These are phyloP conservation scores for Penicillium bovifimosum DNA, from an alignment of 495 filamentous ascomycete species.

Conservation along the genomic window DNA sequence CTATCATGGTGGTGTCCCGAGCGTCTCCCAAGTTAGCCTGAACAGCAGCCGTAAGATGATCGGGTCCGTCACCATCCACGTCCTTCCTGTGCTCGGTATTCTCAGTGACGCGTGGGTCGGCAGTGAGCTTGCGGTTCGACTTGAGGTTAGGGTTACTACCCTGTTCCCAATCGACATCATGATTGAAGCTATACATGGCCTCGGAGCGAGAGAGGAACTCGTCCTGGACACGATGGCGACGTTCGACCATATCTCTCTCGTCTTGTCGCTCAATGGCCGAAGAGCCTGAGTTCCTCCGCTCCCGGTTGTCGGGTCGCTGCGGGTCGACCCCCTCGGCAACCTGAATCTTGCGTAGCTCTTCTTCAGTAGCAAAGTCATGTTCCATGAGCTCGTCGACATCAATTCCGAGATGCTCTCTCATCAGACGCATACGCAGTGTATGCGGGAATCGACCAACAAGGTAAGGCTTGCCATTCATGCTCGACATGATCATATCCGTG, in stretches of 20 bases:
- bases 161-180: conserved; percentile 71
- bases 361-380: conserved; percentile 56
- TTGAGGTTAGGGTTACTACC: conserved; percentile 56
- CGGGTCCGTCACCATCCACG: conserved; percentile 68
- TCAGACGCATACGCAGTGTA: conserved; percentile 85
- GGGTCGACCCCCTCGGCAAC: conserved; percentile 31
- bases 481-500: conserved; percentile 88
- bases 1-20: conserved; percentile 61
- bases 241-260: conserved; percentile 50
- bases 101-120: conserved; percentile 57
- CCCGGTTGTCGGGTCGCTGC: conserved; percentile 18
- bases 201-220: conserved; percentile 58
- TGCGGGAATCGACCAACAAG: conserved; percentile 89
- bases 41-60: conserved; percentile 58
- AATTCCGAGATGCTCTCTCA: conserved; percentile 94
- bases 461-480: conserved; percentile 84
- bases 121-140: conserved; percentile 52
- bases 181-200: conserved; percentile 71
- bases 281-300: conserved; percentile 30
- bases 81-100: conserved; percentile 66
- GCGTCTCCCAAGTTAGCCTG: conserved; percentile 50
- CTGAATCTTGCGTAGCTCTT: conserved; percentile 40
- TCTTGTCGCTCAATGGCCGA: conserved; percentile 40
- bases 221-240: conserved; percentile 54
- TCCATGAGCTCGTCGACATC: conserved; percentile 90